These are phyloP conservation scores for Apophysomyces trapeziformis DNA, from an alignment of 371 early-diverging fungal species.

Conservation along the genomic window DNA sequence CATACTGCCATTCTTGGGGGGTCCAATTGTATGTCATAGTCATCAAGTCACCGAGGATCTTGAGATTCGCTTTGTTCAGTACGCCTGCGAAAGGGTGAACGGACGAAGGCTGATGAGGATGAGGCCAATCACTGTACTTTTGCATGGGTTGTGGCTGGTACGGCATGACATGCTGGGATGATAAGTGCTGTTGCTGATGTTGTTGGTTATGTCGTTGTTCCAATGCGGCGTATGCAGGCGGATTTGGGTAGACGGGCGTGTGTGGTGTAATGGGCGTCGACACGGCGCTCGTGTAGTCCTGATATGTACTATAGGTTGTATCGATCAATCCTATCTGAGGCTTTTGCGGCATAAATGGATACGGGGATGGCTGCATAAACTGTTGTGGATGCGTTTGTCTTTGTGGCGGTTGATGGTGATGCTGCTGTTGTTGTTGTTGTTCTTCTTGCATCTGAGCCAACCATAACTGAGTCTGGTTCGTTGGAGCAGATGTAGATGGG, in stretches of 20 bases:
- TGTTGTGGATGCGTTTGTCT: conserved; percentile 13
- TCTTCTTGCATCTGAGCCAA: conserved; percentile 10
- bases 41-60: conserved; percentile 65
- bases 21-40: conserved; percentile 67
- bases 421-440: conserved; percentile 17
- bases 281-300: not conserved
- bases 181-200: not conserved
- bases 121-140: conserved; percentile 4
- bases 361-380: conserved; percentile 6
- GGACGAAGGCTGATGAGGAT: conserved; percentile 9
- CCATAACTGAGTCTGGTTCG: not conserved
- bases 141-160: conserved; percentile 4
- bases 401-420: conserved; percentile 13
- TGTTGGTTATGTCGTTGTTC: conserved; percentile 14
- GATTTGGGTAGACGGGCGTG: not conserved
- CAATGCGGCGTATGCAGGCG: not conserved
- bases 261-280: not conserved
- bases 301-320: not conserved
- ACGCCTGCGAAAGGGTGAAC: conserved; percentile 56
- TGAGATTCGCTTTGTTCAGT: conserved; percentile 72
- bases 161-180: not conserved
- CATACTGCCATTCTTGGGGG: conserved; percentile 63
- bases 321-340: not conserved
- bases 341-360: conserved; percentile 12
- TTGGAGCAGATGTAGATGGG: not conserved